phyloP scores from a whole-genome alignment of 768 basidiomycete genomes.

The Lepiota subincarnata region DNA sequence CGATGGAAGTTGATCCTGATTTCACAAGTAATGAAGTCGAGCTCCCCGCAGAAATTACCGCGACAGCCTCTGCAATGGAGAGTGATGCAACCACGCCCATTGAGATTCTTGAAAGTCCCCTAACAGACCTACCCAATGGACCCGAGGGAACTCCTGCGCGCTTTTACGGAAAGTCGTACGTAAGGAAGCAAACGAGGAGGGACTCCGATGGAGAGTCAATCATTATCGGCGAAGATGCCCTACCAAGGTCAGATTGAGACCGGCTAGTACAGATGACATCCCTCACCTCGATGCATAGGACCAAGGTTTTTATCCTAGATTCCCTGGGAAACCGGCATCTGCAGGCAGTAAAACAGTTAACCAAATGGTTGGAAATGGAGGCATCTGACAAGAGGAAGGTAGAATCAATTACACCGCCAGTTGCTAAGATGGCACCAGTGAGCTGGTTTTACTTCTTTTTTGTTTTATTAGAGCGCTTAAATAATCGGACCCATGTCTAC shows the following conservation, averaged over 20 bases:
- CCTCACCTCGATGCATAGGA: slow-evolving; percentile 35
- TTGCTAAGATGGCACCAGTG: slow-evolving; percentile 52
- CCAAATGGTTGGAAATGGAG: slow-evolving; percentile 68
- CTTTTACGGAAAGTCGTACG: slow-evolving; percentile 5
- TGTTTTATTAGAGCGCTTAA: background rate
- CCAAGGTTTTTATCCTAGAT: slow-evolving; percentile 85
- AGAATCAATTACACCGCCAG: slow-evolving; percentile 32
- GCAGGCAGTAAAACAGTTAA: slow-evolving; percentile 56
- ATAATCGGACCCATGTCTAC: background rate
- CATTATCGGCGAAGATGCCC: background rate
- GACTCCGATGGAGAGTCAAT: slow-evolving; percentile 3
- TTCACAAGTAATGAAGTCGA: slow-evolving; percentile 18
- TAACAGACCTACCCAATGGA: background rate
- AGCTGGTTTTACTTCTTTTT: slow-evolving; percentile 14
- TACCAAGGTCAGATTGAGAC: slow-evolving; percentile 1
- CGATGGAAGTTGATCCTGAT: slow-evolving; percentile 6
- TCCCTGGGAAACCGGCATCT: slow-evolving; percentile 78
- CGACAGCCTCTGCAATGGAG: background rate
- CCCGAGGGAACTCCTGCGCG: slow-evolving; percentile 1
- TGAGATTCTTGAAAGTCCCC: background rate
- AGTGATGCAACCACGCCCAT: background rate
- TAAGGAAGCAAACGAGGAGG: background rate
- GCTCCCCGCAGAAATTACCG: background rate
- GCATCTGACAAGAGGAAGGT: slow-evolving; percentile 65
- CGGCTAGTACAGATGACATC: too few relatives aligned